phyloP scores from a whole-genome alignment of 2,329 filamentous ascomycete species.

The Aspergillus aculeatus region DNA sequence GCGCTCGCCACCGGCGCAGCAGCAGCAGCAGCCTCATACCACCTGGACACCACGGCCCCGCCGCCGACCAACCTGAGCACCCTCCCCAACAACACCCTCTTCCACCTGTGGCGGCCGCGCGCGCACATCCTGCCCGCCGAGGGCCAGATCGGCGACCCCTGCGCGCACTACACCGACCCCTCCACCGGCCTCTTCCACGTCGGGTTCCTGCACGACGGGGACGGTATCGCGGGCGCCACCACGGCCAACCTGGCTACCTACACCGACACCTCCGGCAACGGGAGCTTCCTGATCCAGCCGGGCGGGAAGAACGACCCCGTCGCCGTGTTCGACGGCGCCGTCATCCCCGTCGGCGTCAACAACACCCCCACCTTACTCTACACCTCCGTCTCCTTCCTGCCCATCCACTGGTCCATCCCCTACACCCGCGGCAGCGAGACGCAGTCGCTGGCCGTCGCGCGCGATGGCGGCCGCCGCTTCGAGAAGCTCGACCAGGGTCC shows the following conservation, averaged over 20 bases:
- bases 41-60: not conserved
- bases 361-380: slow-evolving; percentile 50
- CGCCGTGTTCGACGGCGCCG: slow-evolving; percentile 20
- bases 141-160: slow-evolving; percentile 21
- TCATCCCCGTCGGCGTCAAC: slow-evolving; percentile 29
- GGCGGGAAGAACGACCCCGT: slow-evolving; percentile 20
- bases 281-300: slow-evolving; percentile 12
- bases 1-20: not conserved
- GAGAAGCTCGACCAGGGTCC: slow-evolving; percentile 48
- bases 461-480: slow-evolving; percentile 50
- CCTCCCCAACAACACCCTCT: slow-evolving; percentile 14
- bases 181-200: slow-evolving; percentile 21
- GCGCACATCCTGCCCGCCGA: slow-evolving; percentile 18
- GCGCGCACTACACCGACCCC: slow-evolving; percentile 20
- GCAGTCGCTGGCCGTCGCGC: slow-evolving; percentile 46
- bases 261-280: slow-evolving; percentile 14
- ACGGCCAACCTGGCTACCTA: slow-evolving; percentile 20
- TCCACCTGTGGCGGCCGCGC: slow-evolving; percentile 20
- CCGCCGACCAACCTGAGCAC: slow-evolving; percentile 19
- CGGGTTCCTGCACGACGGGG: slow-evolving; percentile 19
- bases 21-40: not conserved
- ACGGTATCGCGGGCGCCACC: slow-evolving; percentile 15
- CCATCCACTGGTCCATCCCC: slow-evolving; percentile 46
- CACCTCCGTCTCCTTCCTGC: slow-evolving; percentile 48
- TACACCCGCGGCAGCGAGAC: slow-evolving; percentile 48